phyloP scores from a whole-genome alignment of 768 basidiomycete genomes.

The Amanita inopinata region DNA sequence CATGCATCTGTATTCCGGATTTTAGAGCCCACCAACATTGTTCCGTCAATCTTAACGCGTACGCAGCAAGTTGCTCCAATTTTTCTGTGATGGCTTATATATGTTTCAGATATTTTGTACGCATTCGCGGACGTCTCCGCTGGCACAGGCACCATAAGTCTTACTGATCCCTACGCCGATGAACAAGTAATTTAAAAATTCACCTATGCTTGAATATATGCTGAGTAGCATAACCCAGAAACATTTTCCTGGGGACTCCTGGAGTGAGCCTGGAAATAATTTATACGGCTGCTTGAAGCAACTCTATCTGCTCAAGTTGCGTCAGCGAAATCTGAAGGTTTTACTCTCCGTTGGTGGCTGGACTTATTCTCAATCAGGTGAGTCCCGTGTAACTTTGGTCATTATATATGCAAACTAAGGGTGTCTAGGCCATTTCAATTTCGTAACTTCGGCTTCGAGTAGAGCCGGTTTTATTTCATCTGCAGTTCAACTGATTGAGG shows the following conservation, averaged over 20 bases:
- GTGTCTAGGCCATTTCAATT: constrained; percentile 63
- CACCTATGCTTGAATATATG: background rate
- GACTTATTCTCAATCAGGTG: constrained; percentile 59
- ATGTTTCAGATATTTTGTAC: constrained; percentile 56
- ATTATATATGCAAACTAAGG: too few relatives aligned
- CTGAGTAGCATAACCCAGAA: constrained; percentile 31
- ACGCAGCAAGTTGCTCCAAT: constrained; percentile 12
- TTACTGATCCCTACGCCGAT: constrained; percentile 73
- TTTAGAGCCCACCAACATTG: constrained; percentile 57
- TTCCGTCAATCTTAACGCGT: constrained; percentile 54
- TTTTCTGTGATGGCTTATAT: background rate
- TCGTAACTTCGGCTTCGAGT: constrained; percentile 40
- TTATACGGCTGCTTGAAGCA: constrained; percentile 79
- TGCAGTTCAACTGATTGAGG: constrained; percentile 55
- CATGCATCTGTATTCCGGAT: constrained; percentile 4
- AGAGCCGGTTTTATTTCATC: constrained; percentile 49
- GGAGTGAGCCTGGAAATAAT: constrained; percentile 68
- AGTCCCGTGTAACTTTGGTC: constrained; percentile 1
- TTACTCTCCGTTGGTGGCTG: constrained; percentile 49
- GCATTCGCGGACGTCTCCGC: constrained; percentile 69
- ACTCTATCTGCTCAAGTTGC: constrained; percentile 49
- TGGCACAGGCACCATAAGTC: constrained; percentile 46
- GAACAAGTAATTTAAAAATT: constrained; percentile 38
- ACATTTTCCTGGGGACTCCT: constrained; percentile 63
- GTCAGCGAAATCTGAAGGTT: constrained; percentile 44